Conservation (phyloP, 129 eudicot genomes). For the Artemisia argyi region DNA sequence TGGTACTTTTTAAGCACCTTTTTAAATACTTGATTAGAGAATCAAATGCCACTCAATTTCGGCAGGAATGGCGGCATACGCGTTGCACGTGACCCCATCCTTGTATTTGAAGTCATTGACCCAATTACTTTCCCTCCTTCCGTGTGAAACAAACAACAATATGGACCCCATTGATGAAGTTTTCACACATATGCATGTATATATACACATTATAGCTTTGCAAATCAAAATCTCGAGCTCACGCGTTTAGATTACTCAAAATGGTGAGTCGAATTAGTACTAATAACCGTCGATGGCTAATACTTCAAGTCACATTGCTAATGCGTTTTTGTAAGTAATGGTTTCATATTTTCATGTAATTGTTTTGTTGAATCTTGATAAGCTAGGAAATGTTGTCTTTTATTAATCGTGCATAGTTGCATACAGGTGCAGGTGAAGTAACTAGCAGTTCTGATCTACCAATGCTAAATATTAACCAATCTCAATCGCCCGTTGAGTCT, state of each 20-base stretch:
- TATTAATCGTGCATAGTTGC: not conserved
- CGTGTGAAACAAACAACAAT: constrained; percentile 37
- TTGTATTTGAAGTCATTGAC: constrained; percentile 43
- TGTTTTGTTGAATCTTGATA: not conserved
- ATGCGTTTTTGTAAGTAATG: constrained; percentile 24
- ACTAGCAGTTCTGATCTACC: constrained; percentile 7
- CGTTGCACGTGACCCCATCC: constrained; percentile 42
- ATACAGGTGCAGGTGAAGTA: constrained; percentile 25
- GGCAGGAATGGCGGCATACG: constrained; percentile 36
- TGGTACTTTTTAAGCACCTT: no score
- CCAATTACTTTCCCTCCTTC: constrained; percentile 11
- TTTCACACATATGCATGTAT: not conserved
- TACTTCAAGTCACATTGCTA: constrained; percentile 14
- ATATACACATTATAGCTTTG: not conserved
- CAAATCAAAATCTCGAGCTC: not conserved
- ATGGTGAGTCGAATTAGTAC: constrained; percentile 10
- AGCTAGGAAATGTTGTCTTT: no score
- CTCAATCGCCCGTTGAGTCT: constrained; percentile 25
- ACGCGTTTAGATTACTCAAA: not conserved
- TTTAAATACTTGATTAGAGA: no score
- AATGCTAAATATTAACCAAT: constrained; percentile 3
- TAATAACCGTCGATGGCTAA: not conserved
- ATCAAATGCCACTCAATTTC: not conserved
- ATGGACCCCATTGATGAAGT: not conserved
- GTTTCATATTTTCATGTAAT: not conserved